phyloP scores from a whole-genome alignment of 768 basidiomycete species.

The Trametes villosa region DNA sequence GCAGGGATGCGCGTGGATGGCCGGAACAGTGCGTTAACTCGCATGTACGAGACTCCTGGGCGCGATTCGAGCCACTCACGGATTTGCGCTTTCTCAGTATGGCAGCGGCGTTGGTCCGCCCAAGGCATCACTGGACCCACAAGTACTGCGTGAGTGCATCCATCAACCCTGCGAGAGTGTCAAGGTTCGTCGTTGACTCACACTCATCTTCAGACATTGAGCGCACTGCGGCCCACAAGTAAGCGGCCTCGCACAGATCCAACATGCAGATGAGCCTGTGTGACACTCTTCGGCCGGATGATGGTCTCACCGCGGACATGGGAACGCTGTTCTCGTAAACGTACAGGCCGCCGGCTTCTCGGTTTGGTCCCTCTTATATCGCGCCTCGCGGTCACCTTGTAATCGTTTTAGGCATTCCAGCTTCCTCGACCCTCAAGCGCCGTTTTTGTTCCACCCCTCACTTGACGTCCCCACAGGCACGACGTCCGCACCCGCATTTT shows the following conservation, averaged over 20 bases:
- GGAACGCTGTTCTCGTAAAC: background rate
- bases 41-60: no score
- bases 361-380: background rate
- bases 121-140: background rate
- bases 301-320: background rate
- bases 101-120: background rate
- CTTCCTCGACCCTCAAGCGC: background rate
- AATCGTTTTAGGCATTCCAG: background rate
- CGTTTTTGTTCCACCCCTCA: no score
- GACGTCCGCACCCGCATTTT: no score
- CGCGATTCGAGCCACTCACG: no score
- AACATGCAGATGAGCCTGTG: background rate
- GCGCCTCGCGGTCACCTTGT: background rate
- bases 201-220: no score
- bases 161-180: no score
- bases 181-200: no score
- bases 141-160: no score
- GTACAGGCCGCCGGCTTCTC: background rate
- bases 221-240: no score
- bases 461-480: no score
- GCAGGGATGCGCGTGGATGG: no score
- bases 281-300: background rate
- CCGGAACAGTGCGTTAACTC: no score
- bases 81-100: background rate
- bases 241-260: background rate